Conservation (phyloP, 192 early-diverging fungal genomes). For the Linnemannia hyalina region DNA sequence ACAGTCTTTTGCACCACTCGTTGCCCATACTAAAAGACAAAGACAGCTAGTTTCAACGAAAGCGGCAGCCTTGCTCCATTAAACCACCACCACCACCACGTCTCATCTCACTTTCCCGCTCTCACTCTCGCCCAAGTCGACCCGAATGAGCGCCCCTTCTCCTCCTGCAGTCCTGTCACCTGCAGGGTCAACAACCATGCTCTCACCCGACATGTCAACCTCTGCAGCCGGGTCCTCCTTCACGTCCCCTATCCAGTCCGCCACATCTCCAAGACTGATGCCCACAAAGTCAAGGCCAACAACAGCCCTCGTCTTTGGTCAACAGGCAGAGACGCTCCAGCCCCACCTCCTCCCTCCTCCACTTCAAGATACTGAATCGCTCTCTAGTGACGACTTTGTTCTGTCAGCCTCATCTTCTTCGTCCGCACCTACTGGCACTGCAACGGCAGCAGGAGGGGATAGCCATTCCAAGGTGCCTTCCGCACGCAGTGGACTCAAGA, state of each 20-base stretch:
- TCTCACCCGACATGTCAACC: slow-evolving; percentile 5
- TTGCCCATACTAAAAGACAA: not conserved
- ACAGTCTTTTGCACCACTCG: not conserved
- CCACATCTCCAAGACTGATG: slow-evolving; percentile 50
- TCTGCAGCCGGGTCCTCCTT: not conserved
- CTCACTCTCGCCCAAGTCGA: not conserved
- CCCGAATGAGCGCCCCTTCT: not conserved
- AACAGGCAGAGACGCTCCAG: not conserved
- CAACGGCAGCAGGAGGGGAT: not conserved
- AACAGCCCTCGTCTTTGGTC: slow-evolving; percentile 41
- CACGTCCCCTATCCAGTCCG: slow-evolving; percentile 34
- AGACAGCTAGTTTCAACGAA: not conserved
- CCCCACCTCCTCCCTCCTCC: slow-evolving; percentile 14
- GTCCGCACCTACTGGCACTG: not conserved
- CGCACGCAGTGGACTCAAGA: not conserved
- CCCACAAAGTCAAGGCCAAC: slow-evolving; percentile 46
- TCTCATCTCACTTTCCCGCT: not conserved
- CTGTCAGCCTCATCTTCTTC: slow-evolving; percentile 29
- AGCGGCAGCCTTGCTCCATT: not conserved
- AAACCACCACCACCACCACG: not conserved
- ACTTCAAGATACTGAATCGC: slow-evolving; percentile 36
- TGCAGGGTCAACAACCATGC: slow-evolving; percentile 10
- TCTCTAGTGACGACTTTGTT: slow-evolving; percentile 47
- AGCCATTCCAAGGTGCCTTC: not conserved
- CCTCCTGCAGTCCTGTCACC: slow-evolving; percentile 6